Evolutionary conservation across 2,329 filamentous ascomycete genomes (phyloP).

Genomic region (Cytospora chrysosperma): DNA sequence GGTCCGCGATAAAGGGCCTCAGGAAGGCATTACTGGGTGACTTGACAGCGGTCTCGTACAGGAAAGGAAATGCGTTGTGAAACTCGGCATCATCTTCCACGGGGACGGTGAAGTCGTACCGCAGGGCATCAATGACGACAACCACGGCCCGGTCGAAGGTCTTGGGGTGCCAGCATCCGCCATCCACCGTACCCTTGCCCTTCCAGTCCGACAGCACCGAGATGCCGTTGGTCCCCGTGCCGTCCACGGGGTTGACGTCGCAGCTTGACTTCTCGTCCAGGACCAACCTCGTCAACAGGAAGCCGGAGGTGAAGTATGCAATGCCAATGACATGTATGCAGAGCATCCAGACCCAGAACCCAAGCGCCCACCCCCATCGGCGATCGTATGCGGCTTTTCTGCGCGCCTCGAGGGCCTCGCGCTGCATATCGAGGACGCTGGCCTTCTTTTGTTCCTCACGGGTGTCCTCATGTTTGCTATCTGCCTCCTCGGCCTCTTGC

Average conservation of each 20-base stretch:
- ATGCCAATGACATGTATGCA: constrained; percentile 77
- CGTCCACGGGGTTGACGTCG: constrained; percentile 50
- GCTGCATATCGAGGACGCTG: constrained; percentile 44
- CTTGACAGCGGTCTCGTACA: constrained; percentile 77
- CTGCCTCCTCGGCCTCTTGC: constrained; percentile 44
- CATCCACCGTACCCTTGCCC: constrained; percentile 45
- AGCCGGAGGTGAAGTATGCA: constrained; percentile 91
- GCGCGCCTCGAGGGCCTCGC: constrained; percentile 46
- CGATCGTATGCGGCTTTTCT: constrained; percentile 51
- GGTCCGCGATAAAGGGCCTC: constrained; percentile 93
- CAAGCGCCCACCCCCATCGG: constrained; percentile 58
- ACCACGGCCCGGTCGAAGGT: constrained; percentile 90
- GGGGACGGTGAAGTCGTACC: constrained; percentile 95
- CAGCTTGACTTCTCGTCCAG: constrained; percentile 75
- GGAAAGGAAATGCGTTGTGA: constrained; percentile 82
- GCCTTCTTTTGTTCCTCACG: constrained; percentile 32
- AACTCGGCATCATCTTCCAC: constrained; percentile 61
- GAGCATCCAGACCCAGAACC: constrained; percentile 69
- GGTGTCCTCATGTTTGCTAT: constrained; percentile 26
- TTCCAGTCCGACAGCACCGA: constrained; percentile 46
- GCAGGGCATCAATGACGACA: constrained; percentile 86
- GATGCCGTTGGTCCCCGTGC: constrained; percentile 36
- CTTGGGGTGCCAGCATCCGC: constrained; percentile 95
- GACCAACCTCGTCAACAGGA: constrained; percentile 83
- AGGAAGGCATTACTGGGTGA: constrained; percentile 82